A percentile compares a stretch with the other conserved stretches of the same genome.
Conservation (phyloP, 2,329 filamentous ascomycete species). For the Alternaria consortialis region DNA sequence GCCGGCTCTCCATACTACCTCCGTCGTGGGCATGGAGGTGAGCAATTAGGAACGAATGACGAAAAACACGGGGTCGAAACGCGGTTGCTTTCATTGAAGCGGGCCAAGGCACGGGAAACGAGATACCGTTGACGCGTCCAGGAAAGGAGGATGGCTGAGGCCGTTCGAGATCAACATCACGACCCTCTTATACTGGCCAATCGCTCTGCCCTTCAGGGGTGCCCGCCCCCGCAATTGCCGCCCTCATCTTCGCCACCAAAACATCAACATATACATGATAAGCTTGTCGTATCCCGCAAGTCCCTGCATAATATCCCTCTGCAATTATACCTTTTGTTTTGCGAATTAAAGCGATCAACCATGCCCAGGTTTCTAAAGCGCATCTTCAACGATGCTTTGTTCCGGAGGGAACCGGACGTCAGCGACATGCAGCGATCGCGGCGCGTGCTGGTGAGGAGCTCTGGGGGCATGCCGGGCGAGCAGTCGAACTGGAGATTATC, state of each 20-base stretch:
- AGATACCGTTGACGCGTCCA: conserved; percentile 12
- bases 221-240: conserved; percentile 15
- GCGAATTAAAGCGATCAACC: neutral
- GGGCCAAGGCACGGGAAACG: neutral
- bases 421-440: conserved; percentile 31
- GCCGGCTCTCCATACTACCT: neutral
- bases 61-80: neutral
- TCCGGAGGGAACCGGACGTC: conserved; percentile 25
- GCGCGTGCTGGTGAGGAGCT: conserved; percentile 29
- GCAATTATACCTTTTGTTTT: neutral
- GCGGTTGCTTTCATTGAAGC: neutral
- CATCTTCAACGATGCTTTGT: conserved; percentile 33
- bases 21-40: neutral
- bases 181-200: conserved; percentile 4
- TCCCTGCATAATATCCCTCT: conserved; percentile 7
- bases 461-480: conserved; percentile 18
- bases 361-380: conserved; percentile 35
- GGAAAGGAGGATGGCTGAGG: conserved; percentile 1
- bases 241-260: conserved; percentile 13
- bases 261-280: conserved; percentile 9
- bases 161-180: conserved; percentile 12
- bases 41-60: neutral
- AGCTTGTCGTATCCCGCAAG: conserved; percentile 4
- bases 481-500: conserved; percentile 19
- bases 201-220: conserved; percentile 1